Base-by-base conservation (phyloP, 2,329 filamentous ascomycete species). In the Tolypocladium ovalisporum region DNA sequence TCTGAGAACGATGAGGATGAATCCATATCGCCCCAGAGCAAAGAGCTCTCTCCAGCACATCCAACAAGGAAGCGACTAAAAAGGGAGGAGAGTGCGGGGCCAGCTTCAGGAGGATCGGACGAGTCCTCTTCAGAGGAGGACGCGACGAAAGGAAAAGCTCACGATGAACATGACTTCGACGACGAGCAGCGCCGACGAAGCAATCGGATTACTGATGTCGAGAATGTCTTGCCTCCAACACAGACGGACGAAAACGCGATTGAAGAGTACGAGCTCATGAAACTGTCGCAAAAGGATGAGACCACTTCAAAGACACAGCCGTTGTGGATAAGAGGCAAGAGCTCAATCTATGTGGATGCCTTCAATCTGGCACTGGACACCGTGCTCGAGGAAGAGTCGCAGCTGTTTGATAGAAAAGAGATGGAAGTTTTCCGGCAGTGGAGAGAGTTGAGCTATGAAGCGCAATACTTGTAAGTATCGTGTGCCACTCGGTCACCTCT, bases 301-400 rank as follows among this genome's bases (percentile, higher is more conserved):
- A 68, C 74, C 12, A 67, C 76, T 10, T 66, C 76, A 6, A 77
- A 79, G 61, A 69, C 57, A 61, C 66, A 60, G 5, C 63, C 68
- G 5, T 54, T 59, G 59, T 96, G 90, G 90, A 73, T 85, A 5
- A 84, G 80, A 65, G 90, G 90, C 0, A 86, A 84, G 68, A 95
- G 86, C 66, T 97, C 92, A 1, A 90, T 99, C 57, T 99, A 99
- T 66, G 90, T 97, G 22, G 94, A 99, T 73, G 94, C 94, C 0
- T 99, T 99, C 77, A 96, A 96, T 66, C 77, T 97, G 17, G 90
- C 93, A 2, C 75, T 99, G 54, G 86, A 93, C 59, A 96, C 90
- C 0, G 94, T 99, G 4, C 74, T 97, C 15, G 85, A 90, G 54
- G 90, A 97, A 58, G 94, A 99, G 71, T 81, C 83, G 0, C 90